phyloP scores from a whole-genome alignment of 129 eudicot genomes.

The Flaveria sonorensis region DNA sequence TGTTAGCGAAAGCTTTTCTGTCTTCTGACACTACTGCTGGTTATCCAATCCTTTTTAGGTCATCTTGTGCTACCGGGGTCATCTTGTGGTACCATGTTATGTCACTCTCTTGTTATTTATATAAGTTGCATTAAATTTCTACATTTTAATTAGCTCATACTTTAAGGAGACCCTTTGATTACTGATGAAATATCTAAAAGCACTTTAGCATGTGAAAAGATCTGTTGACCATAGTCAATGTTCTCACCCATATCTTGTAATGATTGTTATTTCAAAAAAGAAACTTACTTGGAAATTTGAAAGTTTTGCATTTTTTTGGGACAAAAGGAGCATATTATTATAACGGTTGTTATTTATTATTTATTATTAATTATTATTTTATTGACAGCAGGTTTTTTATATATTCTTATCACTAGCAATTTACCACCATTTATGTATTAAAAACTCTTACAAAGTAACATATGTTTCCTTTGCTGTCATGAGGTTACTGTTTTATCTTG shows the following conservation, averaged over 20 bases:
- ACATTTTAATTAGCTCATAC: background rate
- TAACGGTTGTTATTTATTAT: too few species aligned
- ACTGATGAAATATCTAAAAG: conserved; percentile 14
- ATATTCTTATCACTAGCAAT: background rate
- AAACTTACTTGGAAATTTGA: conserved; percentile 11
- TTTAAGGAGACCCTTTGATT: conserved; percentile 8
- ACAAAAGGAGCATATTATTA: background rate
- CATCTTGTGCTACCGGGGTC: background rate
- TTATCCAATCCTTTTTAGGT: background rate
- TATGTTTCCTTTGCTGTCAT: too few species aligned
- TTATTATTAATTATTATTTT: too few species aligned
- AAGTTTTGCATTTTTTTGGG: conserved; percentile 1
- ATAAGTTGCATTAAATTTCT: background rate
- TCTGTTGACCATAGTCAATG: conserved; percentile 14
- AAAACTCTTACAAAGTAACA: background rate
- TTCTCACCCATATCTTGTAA: background rate
- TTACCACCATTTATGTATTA: background rate
- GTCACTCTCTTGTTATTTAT: background rate
- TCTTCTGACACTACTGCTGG: background rate
- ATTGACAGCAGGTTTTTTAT: background rate
- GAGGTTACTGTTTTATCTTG: too few species aligned
- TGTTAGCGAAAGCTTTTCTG: background rate
- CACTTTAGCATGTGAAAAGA: background rate
- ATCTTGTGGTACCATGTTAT: conserved; percentile 6
- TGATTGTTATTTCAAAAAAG: background rate